A percentile compares a stretch with the other conserved stretches of the same genome.
Evolutionary conservation across 1,139 yeast species (phyloP).

Genomic region (Yamadazyma membranifaciens): DNA sequence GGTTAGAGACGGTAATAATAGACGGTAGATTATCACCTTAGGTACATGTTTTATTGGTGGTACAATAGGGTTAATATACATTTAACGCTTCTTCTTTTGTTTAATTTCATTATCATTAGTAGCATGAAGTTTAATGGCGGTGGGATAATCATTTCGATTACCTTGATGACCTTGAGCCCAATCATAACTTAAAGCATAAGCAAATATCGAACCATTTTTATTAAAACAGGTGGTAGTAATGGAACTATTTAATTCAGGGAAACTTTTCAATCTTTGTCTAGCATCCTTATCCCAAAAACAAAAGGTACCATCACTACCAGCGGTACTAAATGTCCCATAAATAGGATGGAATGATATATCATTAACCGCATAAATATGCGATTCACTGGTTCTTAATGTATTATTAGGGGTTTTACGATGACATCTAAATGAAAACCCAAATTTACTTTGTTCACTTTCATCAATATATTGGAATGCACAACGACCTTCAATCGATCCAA

Average conservation of each 20-base stretch:
- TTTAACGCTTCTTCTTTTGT: slow-evolving; percentile 63
- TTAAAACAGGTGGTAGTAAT: slow-evolving; percentile 81
- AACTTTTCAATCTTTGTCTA: slow-evolving; percentile 80
- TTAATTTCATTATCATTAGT: slow-evolving; percentile 84
- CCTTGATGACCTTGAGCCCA: slow-evolving; percentile 90
- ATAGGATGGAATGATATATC: slow-evolving; percentile 84
- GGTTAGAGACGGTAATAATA: too few species aligned
- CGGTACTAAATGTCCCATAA: slow-evolving; percentile 89
- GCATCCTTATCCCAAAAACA: slow-evolving; percentile 97
- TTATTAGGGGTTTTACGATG: slow-evolving; percentile 61
- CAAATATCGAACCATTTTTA: slow-evolving; percentile 79
- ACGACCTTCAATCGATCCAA: slow-evolving; percentile 94
- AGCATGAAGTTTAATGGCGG: slow-evolving; percentile 76
- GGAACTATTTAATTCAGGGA: slow-evolving; percentile 69
- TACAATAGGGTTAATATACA: not conserved
- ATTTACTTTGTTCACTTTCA: slow-evolving; percentile 68
- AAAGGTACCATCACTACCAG: slow-evolving; percentile 93
- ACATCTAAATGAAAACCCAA: slow-evolving; percentile 90
- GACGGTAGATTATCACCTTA: too few species aligned
- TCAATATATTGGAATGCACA: slow-evolving; percentile 96
- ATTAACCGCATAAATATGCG: slow-evolving; percentile 73
- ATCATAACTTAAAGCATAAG: slow-evolving; percentile 91
- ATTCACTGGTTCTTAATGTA: slow-evolving; percentile 41
- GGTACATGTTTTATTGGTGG: too few species aligned
- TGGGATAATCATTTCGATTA: slow-evolving; percentile 75